phyloP scores from a whole-genome alignment of 2,329 filamentous ascomycete genomes.

The Aspergillus pseudoviridinutans region DNA sequence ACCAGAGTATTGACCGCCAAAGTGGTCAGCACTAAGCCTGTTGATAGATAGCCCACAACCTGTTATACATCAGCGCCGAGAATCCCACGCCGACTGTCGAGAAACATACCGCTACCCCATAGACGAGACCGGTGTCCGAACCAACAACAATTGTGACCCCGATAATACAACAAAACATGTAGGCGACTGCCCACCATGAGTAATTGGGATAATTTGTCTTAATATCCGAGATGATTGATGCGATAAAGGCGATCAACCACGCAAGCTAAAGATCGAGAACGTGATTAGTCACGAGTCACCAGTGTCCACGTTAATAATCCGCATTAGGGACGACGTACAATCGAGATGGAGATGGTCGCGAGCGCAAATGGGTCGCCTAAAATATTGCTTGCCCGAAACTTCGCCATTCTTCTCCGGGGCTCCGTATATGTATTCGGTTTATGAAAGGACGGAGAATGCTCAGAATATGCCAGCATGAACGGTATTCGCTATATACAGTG shows the following conservation, averaged over 20 bases:
- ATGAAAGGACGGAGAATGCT: constrained; percentile 16
- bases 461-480: constrained; percentile 23
- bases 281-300: not conserved
- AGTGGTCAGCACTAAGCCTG: constrained; percentile 78
- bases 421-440: constrained; percentile 19
- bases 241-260: constrained; percentile 89
- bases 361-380: constrained; percentile 94
- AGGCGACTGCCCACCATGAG: constrained; percentile 87
- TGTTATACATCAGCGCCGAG: constrained; percentile 32
- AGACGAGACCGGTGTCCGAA: constrained; percentile 78
- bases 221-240: constrained; percentile 69
- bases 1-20: constrained; percentile 83
- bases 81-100: not conserved
- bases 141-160: constrained; percentile 80
- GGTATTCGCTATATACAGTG: constrained; percentile 7
- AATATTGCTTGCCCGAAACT: constrained; percentile 79
- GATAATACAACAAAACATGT: constrained; percentile 76
- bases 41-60: constrained; percentile 80
- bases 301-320: not conserved
- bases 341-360: constrained; percentile 84
- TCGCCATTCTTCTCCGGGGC: constrained; percentile 38
- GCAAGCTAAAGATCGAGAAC: constrained; percentile 62
- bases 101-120: constrained; percentile 71
- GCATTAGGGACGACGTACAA: constrained; percentile 57
- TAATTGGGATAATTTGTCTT: constrained; percentile 69